phyloP scores from a whole-genome alignment of 1,284 basidiomycete species.

The Boletus subluridellus region DNA sequence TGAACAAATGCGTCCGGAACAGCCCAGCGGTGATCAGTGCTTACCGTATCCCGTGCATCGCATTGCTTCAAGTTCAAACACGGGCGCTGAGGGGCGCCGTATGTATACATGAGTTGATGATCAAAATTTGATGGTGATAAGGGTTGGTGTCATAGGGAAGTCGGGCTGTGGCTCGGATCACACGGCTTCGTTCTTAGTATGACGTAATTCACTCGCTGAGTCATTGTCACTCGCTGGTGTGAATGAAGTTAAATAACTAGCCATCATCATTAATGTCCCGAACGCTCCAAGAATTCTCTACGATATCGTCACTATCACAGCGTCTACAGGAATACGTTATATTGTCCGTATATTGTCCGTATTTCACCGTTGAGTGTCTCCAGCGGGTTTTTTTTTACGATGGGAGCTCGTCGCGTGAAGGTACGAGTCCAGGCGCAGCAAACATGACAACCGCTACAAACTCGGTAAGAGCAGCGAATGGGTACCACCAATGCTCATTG shows the following conservation, averaged over 20 bases:
- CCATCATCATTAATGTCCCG: neutral
- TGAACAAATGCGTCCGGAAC: neutral
- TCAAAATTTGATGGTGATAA: conserved; percentile 3
- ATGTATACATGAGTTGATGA: neutral
- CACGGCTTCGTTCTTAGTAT: neutral
- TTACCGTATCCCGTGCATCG: neutral
- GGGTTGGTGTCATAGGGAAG: neutral
- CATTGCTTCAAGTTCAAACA: neutral
- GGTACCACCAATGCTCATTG: conserved; percentile 46
- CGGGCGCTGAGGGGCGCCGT: neutral
- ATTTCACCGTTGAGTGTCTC: neutral
- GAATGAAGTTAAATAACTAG: neutral
- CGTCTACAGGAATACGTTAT: neutral
- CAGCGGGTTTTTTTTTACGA: conserved; percentile 7
- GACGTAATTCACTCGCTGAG: neutral
- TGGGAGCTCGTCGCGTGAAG: conserved; percentile 31
- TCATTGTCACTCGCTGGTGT: too few species aligned
- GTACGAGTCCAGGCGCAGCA: conserved; percentile 42
- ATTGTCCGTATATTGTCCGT: neutral
- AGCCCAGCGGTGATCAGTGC: neutral
- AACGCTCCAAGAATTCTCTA: neutral
- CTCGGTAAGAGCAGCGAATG: conserved; percentile 44
- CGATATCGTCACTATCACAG: neutral
- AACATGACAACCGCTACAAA: conserved; percentile 42
- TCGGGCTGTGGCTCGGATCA: too few species aligned